phyloP scores from a whole-genome alignment of 257 asterid genomes.

The Fraxinus anomala region DNA sequence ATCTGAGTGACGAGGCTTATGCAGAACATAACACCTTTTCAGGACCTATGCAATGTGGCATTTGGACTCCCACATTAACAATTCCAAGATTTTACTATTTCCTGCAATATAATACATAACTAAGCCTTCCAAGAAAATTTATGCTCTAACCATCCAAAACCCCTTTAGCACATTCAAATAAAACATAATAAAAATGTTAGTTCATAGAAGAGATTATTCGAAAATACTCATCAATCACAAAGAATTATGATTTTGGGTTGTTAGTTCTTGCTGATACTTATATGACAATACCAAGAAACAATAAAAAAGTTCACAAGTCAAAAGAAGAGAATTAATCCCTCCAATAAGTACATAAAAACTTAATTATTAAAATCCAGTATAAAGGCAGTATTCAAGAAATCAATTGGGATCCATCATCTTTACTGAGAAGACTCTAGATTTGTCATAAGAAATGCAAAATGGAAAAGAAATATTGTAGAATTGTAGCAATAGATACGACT shows the following conservation, averaged over 20 bases:
- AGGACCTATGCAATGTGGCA: not conserved
- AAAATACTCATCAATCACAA: not conserved
- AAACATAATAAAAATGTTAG: too few species aligned
- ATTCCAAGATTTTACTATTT: not conserved
- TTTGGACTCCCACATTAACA: not conserved
- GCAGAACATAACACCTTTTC: not conserved
- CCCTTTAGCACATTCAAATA: not conserved
- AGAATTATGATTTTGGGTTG: not conserved
- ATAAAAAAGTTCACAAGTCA: not conserved
- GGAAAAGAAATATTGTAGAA: not conserved
- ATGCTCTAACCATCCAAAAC: not conserved
- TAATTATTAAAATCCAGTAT: not conserved
- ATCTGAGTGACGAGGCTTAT: too few species aligned
- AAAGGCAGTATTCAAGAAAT: not conserved
- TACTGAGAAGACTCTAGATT: not conserved
- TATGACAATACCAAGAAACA: slow-evolving; percentile 2
- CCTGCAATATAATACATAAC: not conserved
- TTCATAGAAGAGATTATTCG: not conserved
- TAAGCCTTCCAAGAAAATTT: too few species aligned
- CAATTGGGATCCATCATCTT: not conserved
- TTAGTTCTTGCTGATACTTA: not conserved
- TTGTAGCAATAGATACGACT: not conserved
- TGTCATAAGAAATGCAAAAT: too few species aligned
- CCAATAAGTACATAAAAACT: not conserved
- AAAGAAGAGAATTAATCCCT: slow-evolving; percentile 5